Conservation (phyloP, 345 rosid species). For the Lepidium africanum region DNA sequence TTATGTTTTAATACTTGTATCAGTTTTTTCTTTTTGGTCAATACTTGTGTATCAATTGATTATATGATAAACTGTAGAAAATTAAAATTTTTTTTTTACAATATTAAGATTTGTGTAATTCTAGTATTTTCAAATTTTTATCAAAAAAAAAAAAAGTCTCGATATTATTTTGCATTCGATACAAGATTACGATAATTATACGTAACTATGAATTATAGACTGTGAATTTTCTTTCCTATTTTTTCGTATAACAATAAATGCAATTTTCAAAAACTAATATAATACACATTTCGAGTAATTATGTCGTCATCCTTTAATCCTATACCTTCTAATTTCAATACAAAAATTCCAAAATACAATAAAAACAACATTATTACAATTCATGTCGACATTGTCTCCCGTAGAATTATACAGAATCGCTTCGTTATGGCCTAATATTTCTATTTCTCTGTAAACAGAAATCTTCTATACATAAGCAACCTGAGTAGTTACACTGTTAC, state of each 20-base stretch:
- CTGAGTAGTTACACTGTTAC: constrained; percentile 14
- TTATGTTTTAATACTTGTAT: no score
- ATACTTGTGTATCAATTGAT: no score
- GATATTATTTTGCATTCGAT: no score
- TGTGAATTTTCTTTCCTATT: neutral
- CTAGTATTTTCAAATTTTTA: no score
- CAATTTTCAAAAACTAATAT: neutral
- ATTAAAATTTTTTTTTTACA: no score
- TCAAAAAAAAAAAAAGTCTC: no score
- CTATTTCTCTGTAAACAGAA: no score
- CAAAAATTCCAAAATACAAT: neutral
- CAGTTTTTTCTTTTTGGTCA: no score
- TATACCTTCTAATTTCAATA: neutral
- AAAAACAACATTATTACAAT: neutral
- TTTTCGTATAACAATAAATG: neutral
- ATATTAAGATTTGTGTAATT: no score
- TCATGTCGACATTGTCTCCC: constrained; percentile 14
- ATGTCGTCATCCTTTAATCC: constrained; percentile 19
- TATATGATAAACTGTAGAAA: no score
- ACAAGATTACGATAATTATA: no score
- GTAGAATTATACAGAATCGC: neutral
- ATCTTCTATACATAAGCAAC: neutral
- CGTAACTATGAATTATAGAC: neutral
- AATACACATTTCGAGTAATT: neutral
- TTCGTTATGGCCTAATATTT: neutral